Percentiles rank a stretch among this genome's conserved stretches.
Conservation (phyloP, 768 basidiomycete species). For the Cystofilobasidium ferigula region DNA sequence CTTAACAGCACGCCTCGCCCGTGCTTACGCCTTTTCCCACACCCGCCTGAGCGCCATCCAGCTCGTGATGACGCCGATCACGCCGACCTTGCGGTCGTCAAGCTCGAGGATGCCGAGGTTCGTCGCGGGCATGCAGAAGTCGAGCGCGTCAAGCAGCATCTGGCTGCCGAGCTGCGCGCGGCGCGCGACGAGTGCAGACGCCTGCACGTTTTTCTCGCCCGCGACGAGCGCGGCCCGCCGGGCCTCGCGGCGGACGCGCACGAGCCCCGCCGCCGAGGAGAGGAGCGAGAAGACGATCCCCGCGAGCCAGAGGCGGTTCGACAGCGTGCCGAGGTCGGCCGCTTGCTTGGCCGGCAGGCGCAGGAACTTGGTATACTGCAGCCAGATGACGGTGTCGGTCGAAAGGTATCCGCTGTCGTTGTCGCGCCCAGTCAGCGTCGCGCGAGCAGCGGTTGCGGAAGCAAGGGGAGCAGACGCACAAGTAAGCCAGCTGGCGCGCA, state of each 20-base stretch:
- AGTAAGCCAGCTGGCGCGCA: conserved; percentile 75
- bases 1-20: too few relatives aligned
- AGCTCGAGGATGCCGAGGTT: conserved; percentile 61
- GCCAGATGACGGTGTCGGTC: conserved; percentile 78
- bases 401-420: conserved; percentile 53
- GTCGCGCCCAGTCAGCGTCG: background rate
- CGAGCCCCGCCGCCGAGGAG: conserved; percentile 35
- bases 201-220: conserved; percentile 37
- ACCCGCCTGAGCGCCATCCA: background rate
- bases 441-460: background rate
- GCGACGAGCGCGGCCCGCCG: background rate
- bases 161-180: conserved; percentile 61
- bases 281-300: conserved; percentile 72
- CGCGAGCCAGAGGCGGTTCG: conserved; percentile 76
- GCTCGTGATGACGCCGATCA: background rate
- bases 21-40: background rate
- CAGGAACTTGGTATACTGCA: conserved; percentile 42
- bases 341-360: conserved; percentile 41
- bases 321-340: conserved; percentile 51
- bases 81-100: conserved; percentile 62
- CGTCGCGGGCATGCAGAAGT: conserved; percentile 81
- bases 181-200: conserved; percentile 37
- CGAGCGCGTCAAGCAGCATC: conserved; percentile 70
- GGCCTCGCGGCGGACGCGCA: conserved; percentile 28
- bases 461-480: conserved; percentile 35